phyloP scores from a whole-genome alignment of 371 early-diverging fungal species.

The Mucor saturninus region DNA sequence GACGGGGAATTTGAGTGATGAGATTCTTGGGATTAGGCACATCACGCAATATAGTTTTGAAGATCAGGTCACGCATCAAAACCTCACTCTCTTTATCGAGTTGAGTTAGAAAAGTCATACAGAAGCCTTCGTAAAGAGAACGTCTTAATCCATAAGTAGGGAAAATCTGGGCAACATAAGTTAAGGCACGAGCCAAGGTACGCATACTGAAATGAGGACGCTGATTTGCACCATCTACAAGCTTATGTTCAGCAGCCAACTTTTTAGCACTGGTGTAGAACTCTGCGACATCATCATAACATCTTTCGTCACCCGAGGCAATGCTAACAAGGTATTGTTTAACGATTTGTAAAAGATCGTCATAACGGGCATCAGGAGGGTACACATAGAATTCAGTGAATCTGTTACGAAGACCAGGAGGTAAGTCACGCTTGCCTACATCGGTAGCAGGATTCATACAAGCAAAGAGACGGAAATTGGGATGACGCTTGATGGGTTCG shows the following conservation, averaged over 20 bases:
- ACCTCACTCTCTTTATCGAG: slow-evolving; percentile 77
- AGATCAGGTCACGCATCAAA: slow-evolving; percentile 64
- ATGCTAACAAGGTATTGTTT: slow-evolving; percentile 72
- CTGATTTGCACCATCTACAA: slow-evolving; percentile 92
- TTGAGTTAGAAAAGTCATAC: slow-evolving; percentile 95
- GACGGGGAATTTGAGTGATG: slow-evolving; percentile 70
- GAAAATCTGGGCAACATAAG: slow-evolving; percentile 78
- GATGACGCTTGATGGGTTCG: slow-evolving; percentile 87
- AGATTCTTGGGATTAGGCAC: slow-evolving; percentile 66
- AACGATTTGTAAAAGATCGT: slow-evolving; percentile 87
- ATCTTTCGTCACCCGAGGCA: slow-evolving; percentile 65
- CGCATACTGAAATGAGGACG: slow-evolving; percentile 94
- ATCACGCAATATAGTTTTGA: slow-evolving; percentile 66
- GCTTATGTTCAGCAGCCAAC: slow-evolving; percentile 68
- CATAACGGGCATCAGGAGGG: slow-evolving; percentile 82
- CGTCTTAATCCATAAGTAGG: slow-evolving; percentile 78
- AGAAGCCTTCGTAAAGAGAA: slow-evolving; percentile 91
- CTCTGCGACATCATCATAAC: slow-evolving; percentile 77
- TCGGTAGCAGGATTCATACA: slow-evolving; percentile 99
- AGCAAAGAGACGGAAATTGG: slow-evolving; percentile 96
- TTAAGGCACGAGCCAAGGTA: slow-evolving; percentile 90
- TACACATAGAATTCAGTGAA: slow-evolving; percentile 97
- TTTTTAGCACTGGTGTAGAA: slow-evolving; percentile 87
- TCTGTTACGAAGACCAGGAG: slow-evolving; percentile 88
- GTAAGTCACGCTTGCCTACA: slow-evolving; percentile 97